Evolutionary conservation across 495 filamentous ascomycete species (phyloP).

Genomic region (Penicillium daleae): DNA sequence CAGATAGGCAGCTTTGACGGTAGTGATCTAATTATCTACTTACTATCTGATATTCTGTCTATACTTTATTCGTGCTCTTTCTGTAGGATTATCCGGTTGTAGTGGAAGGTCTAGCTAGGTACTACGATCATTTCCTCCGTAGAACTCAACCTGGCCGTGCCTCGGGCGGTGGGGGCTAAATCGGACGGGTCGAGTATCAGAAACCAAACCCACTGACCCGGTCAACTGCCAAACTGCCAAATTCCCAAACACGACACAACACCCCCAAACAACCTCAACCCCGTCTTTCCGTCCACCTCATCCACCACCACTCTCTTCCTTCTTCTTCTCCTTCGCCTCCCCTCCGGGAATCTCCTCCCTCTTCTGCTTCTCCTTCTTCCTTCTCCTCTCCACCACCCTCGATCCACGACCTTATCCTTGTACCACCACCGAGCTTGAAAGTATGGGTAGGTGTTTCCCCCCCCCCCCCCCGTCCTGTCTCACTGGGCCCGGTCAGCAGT

Average conservation of each 20-base stretch:
- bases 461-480: conserved; percentile 4
- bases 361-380: no score
- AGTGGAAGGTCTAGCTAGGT: no score
- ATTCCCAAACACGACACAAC: background rate
- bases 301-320: background rate
- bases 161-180: no score
- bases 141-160: no score
- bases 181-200: conserved; percentile 13
- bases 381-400: background rate
- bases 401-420: background rate
- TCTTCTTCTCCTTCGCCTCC: background rate
- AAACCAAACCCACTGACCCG: background rate
- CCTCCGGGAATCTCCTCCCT: no score
- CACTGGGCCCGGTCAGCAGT: background rate
- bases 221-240: background rate
- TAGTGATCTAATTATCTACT: no score
- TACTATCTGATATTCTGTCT: no score
- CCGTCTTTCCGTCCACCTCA: background rate
- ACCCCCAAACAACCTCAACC: conserved; percentile 2
- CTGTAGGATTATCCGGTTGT: no score
- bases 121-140: no score
- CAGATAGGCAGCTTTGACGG: no score
- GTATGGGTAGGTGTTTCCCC: conserved; percentile 6
- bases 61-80: no score
- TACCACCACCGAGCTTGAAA: background rate